phyloP scores from a whole-genome alignment of 2,329 filamentous ascomycete genomes.

The Aspergillus japonicus region DNA sequence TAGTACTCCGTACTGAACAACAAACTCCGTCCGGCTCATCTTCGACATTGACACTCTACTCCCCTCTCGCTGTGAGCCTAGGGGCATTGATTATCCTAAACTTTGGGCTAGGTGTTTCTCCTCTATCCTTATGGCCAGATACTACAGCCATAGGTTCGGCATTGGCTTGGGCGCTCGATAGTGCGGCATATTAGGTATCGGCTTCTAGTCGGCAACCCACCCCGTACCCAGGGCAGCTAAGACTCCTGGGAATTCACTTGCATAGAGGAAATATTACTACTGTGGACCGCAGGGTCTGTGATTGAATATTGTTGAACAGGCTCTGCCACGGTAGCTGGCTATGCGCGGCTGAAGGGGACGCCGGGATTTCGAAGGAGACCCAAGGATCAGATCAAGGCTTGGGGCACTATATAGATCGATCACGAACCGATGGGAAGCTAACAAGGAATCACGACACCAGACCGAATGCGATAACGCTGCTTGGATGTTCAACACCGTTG shows the following conservation, averaged over 20 bases:
- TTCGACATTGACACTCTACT: background rate
- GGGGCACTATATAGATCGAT: background rate
- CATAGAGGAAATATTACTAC: background rate
- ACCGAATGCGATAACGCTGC: background rate
- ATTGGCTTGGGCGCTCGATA: constrained; percentile 5
- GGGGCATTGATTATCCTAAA: background rate
- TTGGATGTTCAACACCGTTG: background rate
- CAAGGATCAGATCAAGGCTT: background rate
- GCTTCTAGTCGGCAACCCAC: background rate
- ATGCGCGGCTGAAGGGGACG: background rate
- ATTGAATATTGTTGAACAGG: background rate
- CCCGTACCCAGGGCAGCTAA: background rate
- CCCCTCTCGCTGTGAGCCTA: background rate
- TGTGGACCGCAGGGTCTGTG: background rate
- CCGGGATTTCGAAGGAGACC: background rate
- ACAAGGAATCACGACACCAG: background rate
- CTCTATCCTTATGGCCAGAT: constrained; percentile 11
- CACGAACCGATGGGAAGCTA: background rate
- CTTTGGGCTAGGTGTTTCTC: constrained; percentile 6
- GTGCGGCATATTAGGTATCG: constrained; percentile 4
- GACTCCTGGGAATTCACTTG: background rate
- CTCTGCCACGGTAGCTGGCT: background rate
- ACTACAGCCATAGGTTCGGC: constrained; percentile 10
- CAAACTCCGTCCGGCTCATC: constrained; percentile 2
- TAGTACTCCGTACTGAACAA: background rate